Percentiles rank a stretch among this genome's conserved stretches.
Conservation (phyloP, 2,329 filamentous ascomycete species). For the Ceratocystis huliohia region DNA sequence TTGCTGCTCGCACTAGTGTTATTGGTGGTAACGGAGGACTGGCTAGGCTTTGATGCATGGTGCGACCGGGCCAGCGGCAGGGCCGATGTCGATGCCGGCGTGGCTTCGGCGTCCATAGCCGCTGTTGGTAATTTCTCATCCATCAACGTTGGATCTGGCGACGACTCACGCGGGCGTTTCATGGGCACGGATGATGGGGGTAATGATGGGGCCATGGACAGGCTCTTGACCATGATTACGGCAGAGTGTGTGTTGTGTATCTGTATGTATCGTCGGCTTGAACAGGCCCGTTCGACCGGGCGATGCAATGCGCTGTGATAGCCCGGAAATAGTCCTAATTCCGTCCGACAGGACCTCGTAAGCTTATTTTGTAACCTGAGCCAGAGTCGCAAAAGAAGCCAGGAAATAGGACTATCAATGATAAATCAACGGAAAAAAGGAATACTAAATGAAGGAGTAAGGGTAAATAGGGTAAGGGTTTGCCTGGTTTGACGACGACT, state of each 20-base stretch:
- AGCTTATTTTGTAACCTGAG: too few relatives aligned
- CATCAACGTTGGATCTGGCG: slow-evolving; percentile 31
- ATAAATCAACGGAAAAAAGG: not conserved
- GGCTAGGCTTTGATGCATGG: not conserved
- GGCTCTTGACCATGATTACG: not conserved
- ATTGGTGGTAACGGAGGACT: slow-evolving; percentile 26
- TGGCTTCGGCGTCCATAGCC: not conserved
- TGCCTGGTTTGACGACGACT: too few relatives aligned
- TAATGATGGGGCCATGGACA: not conserved
- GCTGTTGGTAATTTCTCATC: not conserved
- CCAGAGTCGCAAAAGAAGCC: not conserved
- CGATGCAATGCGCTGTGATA: not conserved
- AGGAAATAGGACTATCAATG: not conserved
- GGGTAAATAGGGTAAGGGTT: too few relatives aligned
- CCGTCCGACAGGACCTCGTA: too few relatives aligned
- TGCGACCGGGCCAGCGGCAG: not conserved
- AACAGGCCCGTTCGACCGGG: not conserved
- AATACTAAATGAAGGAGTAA: too few relatives aligned
- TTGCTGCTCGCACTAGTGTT: slow-evolving; percentile 49
- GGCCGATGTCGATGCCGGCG: not conserved
- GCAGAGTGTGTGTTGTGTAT: not conserved
- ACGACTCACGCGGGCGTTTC: slow-evolving; percentile 46
- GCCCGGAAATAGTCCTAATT: too few relatives aligned
- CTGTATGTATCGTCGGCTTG: slow-evolving; percentile 26
- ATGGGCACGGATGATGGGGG: slow-evolving; percentile 31